Evolutionary conservation across 2,329 filamentous ascomycete species (phyloP).

Genomic region (Fusarium praegraminearum): DNA sequence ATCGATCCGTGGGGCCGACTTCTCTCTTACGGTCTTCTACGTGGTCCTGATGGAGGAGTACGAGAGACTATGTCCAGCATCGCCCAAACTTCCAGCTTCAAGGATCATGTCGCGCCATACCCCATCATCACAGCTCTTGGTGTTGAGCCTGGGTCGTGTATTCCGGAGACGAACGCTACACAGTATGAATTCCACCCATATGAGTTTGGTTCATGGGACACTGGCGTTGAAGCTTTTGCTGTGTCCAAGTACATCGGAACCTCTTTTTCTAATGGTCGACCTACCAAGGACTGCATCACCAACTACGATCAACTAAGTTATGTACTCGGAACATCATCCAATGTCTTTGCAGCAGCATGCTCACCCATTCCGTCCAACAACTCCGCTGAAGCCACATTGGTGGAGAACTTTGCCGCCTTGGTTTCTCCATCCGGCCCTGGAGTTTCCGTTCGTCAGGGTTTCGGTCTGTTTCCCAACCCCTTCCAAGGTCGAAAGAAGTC

Average conservation of each 20-base stretch:
- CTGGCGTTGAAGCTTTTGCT: background rate
- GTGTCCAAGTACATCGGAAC: slow-evolving; percentile 11
- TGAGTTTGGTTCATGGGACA: slow-evolving; percentile 19
- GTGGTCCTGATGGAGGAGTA: background rate
- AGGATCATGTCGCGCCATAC: background rate
- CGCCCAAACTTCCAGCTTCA: slow-evolving; percentile 6
- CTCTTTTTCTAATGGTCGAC: background rate
- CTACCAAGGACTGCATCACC: slow-evolving; percentile 5
- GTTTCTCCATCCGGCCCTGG: background rate
- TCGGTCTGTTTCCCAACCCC: slow-evolving; percentile 1
- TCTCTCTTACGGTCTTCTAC: slow-evolving; percentile 3
- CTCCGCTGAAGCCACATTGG: background rate
- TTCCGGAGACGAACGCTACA: slow-evolving; percentile 2
- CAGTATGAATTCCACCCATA: slow-evolving; percentile 15
- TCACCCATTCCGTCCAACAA: background rate
- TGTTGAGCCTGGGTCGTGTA: slow-evolving; percentile 4
- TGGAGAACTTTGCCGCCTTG: slow-evolving; percentile 8
- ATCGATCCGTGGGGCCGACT: slow-evolving; percentile 19
- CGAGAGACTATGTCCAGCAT: slow-evolving; percentile 6
- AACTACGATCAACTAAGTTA: slow-evolving; percentile 21
- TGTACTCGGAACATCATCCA: slow-evolving; percentile 11
- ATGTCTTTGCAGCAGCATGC: slow-evolving; percentile 12
- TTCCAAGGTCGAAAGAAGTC: slow-evolving; percentile 10
- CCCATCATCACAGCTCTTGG: slow-evolving; percentile 16
- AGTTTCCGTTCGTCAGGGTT: background rate